A percentile compares a stretch with the other conserved stretches of the same genome.
Conservation (phyloP, 371 early-diverging fungal species). For the Saksenaea oblongispora region DNA sequence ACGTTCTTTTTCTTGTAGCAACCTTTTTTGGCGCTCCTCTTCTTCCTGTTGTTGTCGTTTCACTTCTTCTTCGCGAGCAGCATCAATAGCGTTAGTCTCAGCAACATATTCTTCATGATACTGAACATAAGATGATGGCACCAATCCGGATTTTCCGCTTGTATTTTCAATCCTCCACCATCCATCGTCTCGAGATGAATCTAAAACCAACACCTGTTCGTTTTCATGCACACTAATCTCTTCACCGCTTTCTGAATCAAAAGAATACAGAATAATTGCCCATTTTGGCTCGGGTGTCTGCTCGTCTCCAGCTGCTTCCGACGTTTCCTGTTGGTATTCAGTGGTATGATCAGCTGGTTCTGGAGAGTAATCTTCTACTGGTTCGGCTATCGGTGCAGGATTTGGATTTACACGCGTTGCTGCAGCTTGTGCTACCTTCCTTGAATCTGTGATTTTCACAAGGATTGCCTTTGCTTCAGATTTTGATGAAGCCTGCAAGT, state of each 20-base stretch:
- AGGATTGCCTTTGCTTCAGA: constrained; percentile 66
- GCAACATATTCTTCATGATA: constrained; percentile 38
- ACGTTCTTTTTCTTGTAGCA: constrained; percentile 21
- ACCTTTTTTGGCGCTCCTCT: constrained; percentile 31
- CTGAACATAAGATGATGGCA: constrained; percentile 57
- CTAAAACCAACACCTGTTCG: constrained; percentile 72
- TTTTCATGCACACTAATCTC: constrained; percentile 72
- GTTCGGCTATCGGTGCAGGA: not conserved
- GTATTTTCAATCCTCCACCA: constrained; percentile 66
- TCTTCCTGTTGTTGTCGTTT: constrained; percentile 23
- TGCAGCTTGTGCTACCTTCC: constrained; percentile 16
- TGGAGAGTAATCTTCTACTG: not conserved
- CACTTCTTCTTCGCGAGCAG: not conserved
- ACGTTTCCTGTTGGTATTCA: not conserved
- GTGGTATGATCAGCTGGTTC: not conserved
- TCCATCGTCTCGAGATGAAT: constrained; percentile 65
- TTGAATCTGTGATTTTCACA: constrained; percentile 48
- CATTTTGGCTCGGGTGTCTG: constrained; percentile 41
- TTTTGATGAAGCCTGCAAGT: constrained; percentile 64
- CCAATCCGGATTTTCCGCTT: constrained; percentile 47
- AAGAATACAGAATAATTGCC: constrained; percentile 78
- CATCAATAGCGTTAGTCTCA: not conserved
- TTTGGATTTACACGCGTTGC: constrained; percentile 14
- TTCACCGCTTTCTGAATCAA: constrained; percentile 70
- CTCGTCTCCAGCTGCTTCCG: not conserved